These are phyloP conservation scores for Fusarium newnesense DNA, from an alignment of 2,329 filamentous ascomycete species.

Conservation along the genomic window DNA sequence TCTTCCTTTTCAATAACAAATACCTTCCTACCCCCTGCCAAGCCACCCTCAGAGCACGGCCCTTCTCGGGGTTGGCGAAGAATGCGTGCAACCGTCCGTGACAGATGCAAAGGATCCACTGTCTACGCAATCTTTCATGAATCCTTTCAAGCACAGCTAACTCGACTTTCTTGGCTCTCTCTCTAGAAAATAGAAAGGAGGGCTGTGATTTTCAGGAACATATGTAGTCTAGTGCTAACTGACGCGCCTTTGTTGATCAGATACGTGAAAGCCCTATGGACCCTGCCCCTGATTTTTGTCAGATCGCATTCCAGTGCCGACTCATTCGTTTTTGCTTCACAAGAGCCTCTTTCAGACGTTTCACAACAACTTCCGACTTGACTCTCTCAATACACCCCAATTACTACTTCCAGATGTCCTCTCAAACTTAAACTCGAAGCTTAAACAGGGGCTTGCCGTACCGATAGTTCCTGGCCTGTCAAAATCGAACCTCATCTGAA, in stretches of 20 bases:
- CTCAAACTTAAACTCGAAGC: background rate
- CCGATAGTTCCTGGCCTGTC: background rate
- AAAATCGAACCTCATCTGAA: background rate
- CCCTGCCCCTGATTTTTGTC: constrained; percentile 13
- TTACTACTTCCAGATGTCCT: background rate
- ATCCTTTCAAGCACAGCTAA: constrained; percentile 12
- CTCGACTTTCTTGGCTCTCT: constrained; percentile 1
- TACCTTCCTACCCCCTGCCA: constrained; percentile 19
- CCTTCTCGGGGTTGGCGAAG: constrained; percentile 38
- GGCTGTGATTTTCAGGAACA: constrained; percentile 22
- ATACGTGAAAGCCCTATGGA: background rate
- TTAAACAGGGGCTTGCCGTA: background rate
- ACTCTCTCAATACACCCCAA: background rate
- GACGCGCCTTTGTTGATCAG: constrained; percentile 7
- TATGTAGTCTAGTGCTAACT: background rate
- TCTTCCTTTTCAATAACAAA: constrained; percentile 23
- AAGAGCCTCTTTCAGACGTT: constrained; percentile 7
- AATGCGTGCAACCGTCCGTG: constrained; percentile 33
- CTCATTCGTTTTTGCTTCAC: constrained; percentile 1
- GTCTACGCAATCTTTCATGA: constrained; percentile 25
- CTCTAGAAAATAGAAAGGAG: background rate
- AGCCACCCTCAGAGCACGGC: constrained; percentile 29
- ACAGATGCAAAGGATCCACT: constrained; percentile 28
- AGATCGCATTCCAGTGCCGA: constrained; percentile 11
- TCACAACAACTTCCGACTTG: constrained; percentile 4